Base-by-base conservation (phyloP, 2,329 filamentous ascomycete genomes). In the Xylariomycetidae sp. region DNA sequence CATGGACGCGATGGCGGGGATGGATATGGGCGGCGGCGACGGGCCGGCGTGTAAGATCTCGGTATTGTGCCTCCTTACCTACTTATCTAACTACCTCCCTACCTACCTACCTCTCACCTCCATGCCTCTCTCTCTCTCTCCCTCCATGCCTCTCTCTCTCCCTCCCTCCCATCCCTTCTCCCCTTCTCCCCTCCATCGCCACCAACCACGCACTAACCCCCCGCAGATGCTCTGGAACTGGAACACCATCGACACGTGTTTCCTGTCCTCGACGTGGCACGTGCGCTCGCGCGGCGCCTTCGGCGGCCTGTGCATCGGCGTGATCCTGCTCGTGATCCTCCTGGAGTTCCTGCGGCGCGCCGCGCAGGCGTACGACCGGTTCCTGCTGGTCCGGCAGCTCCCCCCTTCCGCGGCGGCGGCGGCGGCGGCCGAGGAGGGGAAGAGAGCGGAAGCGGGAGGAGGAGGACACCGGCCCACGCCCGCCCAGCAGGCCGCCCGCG, bases 161-260 rank as follows among this genome's bases (percentile, higher is more conserved):
- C 6, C 4, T n/a, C n/a, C n/a, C n/a, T n/a, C n/a, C n/a, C n/a
- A n/a, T n/a, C n/a, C n/a, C n/a, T n/a, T n/a, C n/a, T n/a, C n/a
- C n/a, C n/a, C n/a, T n/a, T n/a, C n/a, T n/a, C n/a, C n/a, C n/a
- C n/a, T n/a, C n/a, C n/a, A n/a, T n/a, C n/a, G n/a, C n/a, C n/a
- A n/a, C n/a, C n/a, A n/a, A n/a, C n/a, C n/a, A n/a, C n/a, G n/a
- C n/a, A n/a, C n/a, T n/a, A n/a, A n/a, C n/a, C 18, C 16, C 10
- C 13, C 6, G 24, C 13, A 85, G 80, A 88, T 88, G 83, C 65
- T 85, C 19, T 87, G 82, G 82, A 88, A 88, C 58, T 85, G 82
- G 80, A 68, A 83, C 54, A 82, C 79, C 3, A 65, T 85, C 52
- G 76, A 83, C 53, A 60, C 79, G 10, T 87, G 79, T 60, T 92